A percentile compares a stretch with the other conserved stretches of the same genome.
Conservation (phyloP, 2,329 filamentous ascomycete species). For the Fusarium marasasianum region DNA sequence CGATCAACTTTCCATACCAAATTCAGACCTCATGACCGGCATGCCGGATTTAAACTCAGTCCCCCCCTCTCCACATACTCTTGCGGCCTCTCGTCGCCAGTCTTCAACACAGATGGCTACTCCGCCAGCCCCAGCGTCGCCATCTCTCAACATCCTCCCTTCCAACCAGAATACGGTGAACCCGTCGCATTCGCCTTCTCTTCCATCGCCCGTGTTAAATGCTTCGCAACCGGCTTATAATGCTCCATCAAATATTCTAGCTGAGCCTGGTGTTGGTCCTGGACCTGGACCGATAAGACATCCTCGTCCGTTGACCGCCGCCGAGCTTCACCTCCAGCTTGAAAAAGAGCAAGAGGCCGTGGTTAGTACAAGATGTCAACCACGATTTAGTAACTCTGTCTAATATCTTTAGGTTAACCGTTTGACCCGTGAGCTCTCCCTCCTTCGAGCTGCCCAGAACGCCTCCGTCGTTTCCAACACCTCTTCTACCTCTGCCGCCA, state of each 20-base stretch:
- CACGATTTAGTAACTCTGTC: not conserved
- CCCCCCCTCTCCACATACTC: constrained; percentile 58
- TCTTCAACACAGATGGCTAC: constrained; percentile 57
- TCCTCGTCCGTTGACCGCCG: constrained; percentile 85
- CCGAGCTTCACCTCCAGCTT: constrained; percentile 87
- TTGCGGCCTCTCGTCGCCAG: constrained; percentile 55
- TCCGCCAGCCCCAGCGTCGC: constrained; percentile 50
- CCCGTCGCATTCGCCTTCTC: constrained; percentile 48
- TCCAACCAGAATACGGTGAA: constrained; percentile 64
- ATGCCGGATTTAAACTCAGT: constrained; percentile 69
- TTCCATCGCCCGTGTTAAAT: constrained; percentile 43
- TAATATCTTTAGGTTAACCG: constrained; percentile 78
- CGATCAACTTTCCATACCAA: not conserved
- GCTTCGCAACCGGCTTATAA: constrained; percentile 44
- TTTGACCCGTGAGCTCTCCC: constrained; percentile 85
- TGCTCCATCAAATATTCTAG: constrained; percentile 17
- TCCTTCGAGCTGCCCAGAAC: constrained; percentile 78
- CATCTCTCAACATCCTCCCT: constrained; percentile 65
- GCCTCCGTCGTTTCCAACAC: constrained; percentile 72
- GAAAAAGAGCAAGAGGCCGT: constrained; percentile 97
- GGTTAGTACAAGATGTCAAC: constrained; percentile 58
- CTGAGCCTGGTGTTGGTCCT: constrained; percentile 57
- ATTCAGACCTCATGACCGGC: constrained; percentile 14
- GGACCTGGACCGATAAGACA: constrained; percentile 82
- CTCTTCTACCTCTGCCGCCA: constrained; percentile 68